phyloP scores from a whole-genome alignment of 2,329 filamentous ascomycete genomes.

The Xylaria sp. region DNA sequence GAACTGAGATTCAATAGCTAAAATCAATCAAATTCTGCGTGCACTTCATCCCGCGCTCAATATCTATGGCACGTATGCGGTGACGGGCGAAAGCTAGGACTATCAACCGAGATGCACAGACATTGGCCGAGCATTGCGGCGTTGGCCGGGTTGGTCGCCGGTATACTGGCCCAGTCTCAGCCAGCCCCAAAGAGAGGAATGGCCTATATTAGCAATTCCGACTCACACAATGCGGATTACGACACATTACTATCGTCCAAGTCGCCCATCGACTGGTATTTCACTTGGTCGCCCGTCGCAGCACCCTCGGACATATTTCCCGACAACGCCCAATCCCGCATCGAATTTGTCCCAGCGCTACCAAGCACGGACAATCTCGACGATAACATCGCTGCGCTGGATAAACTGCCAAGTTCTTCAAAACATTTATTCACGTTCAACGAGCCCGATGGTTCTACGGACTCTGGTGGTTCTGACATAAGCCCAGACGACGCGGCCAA shows the following conservation, averaged over 20 bases:
- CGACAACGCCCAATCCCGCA: constrained; percentile 39
- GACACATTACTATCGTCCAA: constrained; percentile 52
- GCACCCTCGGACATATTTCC: constrained; percentile 41
- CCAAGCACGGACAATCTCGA: constrained; percentile 52
- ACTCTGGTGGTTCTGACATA: constrained; percentile 54
- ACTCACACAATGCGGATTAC: constrained; percentile 47
- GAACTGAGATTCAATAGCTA: background rate
- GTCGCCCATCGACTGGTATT: constrained; percentile 57
- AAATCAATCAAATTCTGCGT: background rate
- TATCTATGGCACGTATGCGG: background rate
- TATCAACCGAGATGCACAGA: background rate
- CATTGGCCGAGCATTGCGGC: background rate
- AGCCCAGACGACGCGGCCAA: constrained; percentile 53
- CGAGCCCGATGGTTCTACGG: constrained; percentile 55
- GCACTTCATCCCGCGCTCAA: background rate
- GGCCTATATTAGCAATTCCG: constrained; percentile 42
- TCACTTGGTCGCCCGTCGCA: constrained; percentile 55
- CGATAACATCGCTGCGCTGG: constrained; percentile 45
- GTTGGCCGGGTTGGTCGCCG: background rate
- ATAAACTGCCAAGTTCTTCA: constrained; percentile 49
- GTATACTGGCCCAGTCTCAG: constrained; percentile 10
- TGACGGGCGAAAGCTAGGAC: background rate
- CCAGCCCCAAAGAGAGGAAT: constrained; percentile 45
- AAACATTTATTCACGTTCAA: constrained; percentile 56
- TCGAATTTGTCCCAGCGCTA: constrained; percentile 54